These are phyloP conservation scores for Amanita pallidorosea DNA, from an alignment of 768 basidiomycete genomes.

Conservation along the genomic window DNA sequence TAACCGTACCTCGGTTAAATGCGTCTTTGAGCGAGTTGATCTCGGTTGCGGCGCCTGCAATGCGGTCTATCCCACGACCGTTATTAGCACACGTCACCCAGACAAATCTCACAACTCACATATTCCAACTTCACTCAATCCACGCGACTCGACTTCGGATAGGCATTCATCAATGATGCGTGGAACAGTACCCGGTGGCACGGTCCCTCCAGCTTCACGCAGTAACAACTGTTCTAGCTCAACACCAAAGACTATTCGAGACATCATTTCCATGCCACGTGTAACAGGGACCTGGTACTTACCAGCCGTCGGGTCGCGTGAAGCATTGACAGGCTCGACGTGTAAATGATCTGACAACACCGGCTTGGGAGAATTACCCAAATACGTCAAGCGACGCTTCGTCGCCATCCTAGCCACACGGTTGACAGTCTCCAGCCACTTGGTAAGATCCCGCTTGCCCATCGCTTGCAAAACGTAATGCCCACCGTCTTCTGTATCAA, in stretches of 20 bases:
- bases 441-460: slow-evolving; percentile 58
- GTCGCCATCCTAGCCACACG: slow-evolving; percentile 64
- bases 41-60: slow-evolving; percentile 65
- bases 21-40: slow-evolving; percentile 63
- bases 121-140: slow-evolving; percentile 73
- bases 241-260: slow-evolving; percentile 56
- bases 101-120: slow-evolving; percentile 35
- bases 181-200: slow-evolving; percentile 52
- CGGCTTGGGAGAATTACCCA: slow-evolving; percentile 67
- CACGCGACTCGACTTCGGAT: slow-evolving; percentile 61
- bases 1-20: slow-evolving; percentile 51
- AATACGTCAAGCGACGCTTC: slow-evolving; percentile 70
- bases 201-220: slow-evolving; percentile 46
- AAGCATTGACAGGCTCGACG: slow-evolving; percentile 41
- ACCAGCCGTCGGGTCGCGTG: slow-evolving; percentile 73
- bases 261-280: slow-evolving; percentile 5
- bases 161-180: slow-evolving; percentile 56
- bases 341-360: slow-evolving; percentile 68
- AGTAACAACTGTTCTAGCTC: slow-evolving; percentile 59
- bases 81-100: background rate
- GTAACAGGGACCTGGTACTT: slow-evolving; percentile 14
- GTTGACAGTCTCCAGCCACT: slow-evolving; percentile 70
- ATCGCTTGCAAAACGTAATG: slow-evolving; percentile 71
- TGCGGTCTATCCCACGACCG: slow-evolving; percentile 48
- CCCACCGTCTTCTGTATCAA: slow-evolving; percentile 82